phyloP scores from a whole-genome alignment of 1,284 basidiomycete genomes.

The Coniophora puteana region DNA sequence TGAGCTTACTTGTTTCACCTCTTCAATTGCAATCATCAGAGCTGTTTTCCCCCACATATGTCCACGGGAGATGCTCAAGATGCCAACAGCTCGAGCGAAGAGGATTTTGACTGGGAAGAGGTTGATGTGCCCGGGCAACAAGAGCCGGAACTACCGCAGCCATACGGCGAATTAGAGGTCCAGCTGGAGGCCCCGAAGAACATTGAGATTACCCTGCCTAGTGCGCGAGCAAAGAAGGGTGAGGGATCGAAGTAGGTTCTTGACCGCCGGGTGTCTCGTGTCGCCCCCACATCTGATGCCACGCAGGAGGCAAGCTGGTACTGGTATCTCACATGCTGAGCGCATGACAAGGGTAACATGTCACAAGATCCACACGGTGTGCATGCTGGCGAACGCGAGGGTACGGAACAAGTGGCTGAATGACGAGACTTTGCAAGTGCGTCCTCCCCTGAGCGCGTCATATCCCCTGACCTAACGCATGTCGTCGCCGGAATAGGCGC shows the following conservation, averaged over 20 bases:
- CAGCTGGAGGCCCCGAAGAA: constrained; percentile 23
- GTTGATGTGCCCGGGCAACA: constrained; percentile 31
- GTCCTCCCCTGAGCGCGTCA: constrained; percentile 17
- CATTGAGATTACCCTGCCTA: constrained; percentile 63
- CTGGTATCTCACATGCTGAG: constrained; percentile 52
- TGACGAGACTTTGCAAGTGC: constrained; percentile 78
- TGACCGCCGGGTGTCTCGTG: not conserved
- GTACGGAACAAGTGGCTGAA: constrained; percentile 86
- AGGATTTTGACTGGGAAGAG: constrained; percentile 44
- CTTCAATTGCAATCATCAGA: too few species aligned
- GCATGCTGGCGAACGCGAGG: constrained; percentile 72
- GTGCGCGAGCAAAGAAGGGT: constrained; percentile 36
- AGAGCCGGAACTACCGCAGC: constrained; percentile 4
- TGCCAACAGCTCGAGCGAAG: too few species aligned
- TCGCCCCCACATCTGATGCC: constrained; percentile 9
- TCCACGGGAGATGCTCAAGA: too few species aligned
- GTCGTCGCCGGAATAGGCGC: constrained; percentile 50
- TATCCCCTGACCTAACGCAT: constrained; percentile 17
- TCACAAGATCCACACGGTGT: constrained; percentile 86
- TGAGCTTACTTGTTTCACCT: too few species aligned
- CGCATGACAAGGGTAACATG: constrained; percentile 71
- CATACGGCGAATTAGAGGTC: constrained; percentile 18
- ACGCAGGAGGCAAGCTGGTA: constrained; percentile 42
- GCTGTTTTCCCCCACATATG: too few species aligned
- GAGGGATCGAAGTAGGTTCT: constrained; percentile 26